These are phyloP conservation scores for Teratosphaeria viscida DNA, from an alignment of 2,329 filamentous ascomycete species.

Conservation along the genomic window DNA sequence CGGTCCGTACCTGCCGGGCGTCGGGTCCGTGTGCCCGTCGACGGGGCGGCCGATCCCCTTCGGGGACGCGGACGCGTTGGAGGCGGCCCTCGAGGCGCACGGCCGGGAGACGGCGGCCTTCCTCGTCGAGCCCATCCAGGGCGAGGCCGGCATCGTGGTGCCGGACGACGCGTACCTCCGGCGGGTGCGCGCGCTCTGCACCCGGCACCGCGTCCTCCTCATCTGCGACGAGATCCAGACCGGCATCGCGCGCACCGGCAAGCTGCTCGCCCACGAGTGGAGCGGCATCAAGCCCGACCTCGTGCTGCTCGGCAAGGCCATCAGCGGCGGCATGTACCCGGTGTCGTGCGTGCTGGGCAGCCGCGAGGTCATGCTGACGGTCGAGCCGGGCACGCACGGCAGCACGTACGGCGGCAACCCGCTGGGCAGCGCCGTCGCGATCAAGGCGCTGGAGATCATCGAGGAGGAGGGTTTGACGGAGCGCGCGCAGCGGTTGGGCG, in stretches of 20 bases:
- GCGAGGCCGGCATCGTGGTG: constrained; percentile 92
- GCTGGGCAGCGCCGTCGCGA: constrained; percentile 86
- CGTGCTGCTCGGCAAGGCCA: constrained; percentile 90
- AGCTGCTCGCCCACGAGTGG: constrained; percentile 91
- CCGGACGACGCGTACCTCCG: constrained; percentile 80
- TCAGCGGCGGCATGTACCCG: constrained; percentile 98
- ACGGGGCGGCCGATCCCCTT: constrained; percentile 73
- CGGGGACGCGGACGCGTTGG: constrained; percentile 73
- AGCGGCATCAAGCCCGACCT: constrained; percentile 90
- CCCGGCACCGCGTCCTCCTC: constrained; percentile 87
- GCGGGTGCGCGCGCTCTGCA: constrained; percentile 73
- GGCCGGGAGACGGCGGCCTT: constrained; percentile 83
- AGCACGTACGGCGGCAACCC: constrained; percentile 99
- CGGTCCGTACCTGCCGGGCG: constrained; percentile 83
- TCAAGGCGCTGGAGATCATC: constrained; percentile 86
- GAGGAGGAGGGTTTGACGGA: constrained; percentile 83
- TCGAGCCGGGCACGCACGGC: constrained; percentile 93
- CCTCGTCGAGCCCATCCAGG: constrained; percentile 93
- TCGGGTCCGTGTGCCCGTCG: constrained; percentile 65
- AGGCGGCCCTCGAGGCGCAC: constrained; percentile 66
- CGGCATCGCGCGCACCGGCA: constrained; percentile 87
- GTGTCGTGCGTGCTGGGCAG: constrained; percentile 83
- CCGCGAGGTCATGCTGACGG: constrained; percentile 86
- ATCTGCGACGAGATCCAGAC: constrained; percentile 99
- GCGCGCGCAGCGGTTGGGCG: constrained; percentile 69